A percentile compares a stretch with the other conserved stretches of the same genome.
Conservation (phyloP, 768 basidiomycete genomes). For the Hygrocybe punicea region DNA sequence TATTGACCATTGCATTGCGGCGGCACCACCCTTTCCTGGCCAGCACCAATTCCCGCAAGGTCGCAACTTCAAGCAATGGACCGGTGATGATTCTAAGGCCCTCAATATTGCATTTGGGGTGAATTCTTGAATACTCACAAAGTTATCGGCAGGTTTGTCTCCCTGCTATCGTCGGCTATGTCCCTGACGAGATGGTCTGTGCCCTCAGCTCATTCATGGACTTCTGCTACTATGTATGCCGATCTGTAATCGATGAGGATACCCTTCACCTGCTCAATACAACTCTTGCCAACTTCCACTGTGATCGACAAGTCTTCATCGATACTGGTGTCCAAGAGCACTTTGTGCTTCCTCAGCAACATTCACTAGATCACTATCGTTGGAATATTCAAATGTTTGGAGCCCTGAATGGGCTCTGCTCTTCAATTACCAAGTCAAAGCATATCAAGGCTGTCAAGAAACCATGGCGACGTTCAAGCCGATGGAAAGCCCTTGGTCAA, state of each 20-base stretch:
- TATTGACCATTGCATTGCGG: conserved; percentile 26
- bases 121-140: not conserved
- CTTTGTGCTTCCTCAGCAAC: not conserved
- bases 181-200: conserved; percentile 15
- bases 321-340: too few species aligned
- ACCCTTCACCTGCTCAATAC: conserved; percentile 6
- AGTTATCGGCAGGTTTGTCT: conserved; percentile 20
- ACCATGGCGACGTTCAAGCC: too few species aligned
- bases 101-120: not conserved
- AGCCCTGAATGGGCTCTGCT: too few species aligned
- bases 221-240: conserved; percentile 19
- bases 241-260: conserved; percentile 7
- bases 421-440: too few species aligned
- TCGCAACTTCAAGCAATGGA: too few species aligned
- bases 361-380: conserved; percentile 12
- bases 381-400: conserved; percentile 17
- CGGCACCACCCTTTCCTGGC: conserved; percentile 6
- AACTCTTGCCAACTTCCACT: conserved; percentile 10
- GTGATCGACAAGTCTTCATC: conserved; percentile 15
- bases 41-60: conserved; percentile 8
- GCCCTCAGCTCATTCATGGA: conserved; percentile 19
- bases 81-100: conserved; percentile 13
- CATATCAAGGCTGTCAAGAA: too few species aligned
- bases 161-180: conserved; percentile 17
- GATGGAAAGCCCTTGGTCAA: too few species aligned